Evolutionary conservation across 2,329 filamentous ascomycete genomes (phyloP).

Genomic region (Fusarium brachygibbosum): DNA sequence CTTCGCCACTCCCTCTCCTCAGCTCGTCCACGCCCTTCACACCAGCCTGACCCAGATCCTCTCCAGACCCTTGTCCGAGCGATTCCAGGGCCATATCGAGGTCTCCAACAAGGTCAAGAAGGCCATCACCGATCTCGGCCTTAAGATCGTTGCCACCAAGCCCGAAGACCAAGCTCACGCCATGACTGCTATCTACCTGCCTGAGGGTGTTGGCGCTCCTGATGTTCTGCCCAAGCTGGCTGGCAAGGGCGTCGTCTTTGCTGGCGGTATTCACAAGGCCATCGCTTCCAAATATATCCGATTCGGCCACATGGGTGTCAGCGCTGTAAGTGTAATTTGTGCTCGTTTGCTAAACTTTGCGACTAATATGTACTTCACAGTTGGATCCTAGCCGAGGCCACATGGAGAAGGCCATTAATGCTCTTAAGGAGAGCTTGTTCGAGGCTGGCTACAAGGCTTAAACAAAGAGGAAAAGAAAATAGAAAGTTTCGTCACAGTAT

Average conservation of each 20-base stretch:
- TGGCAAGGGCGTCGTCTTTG: slow-evolving; percentile 92
- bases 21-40: slow-evolving; percentile 92
- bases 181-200: slow-evolving; percentile 98
- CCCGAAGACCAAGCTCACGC: slow-evolving; percentile 94
- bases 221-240: slow-evolving; percentile 87
- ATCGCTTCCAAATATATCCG: slow-evolving; percentile 94
- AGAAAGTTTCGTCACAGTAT: neutral
- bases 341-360: neutral
- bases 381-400: slow-evolving; percentile 84
- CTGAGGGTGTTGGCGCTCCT: slow-evolving; percentile 82
- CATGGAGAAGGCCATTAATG: slow-evolving; percentile 85
- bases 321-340: slow-evolving; percentile 70
- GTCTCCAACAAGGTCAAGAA: slow-evolving; percentile 90
- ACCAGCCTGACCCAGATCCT: slow-evolving; percentile 90
- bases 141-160: slow-evolving; percentile 87
- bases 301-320: slow-evolving; percentile 98
- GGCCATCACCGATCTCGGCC: slow-evolving; percentile 81
- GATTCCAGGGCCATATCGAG: slow-evolving; percentile 84
- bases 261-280: slow-evolving; percentile 95
- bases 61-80: slow-evolving; percentile 80
- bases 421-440: slow-evolving; percentile 78
- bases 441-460: slow-evolving; percentile 76
- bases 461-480: neutral
- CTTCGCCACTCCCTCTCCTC: slow-evolving; percentile 95
- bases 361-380: slow-evolving; percentile 53